Evolutionary conservation across 2,329 filamentous ascomycete species (phyloP), one percentile per base, ranked within the genome.

Genomic region (Clonostachys byssicola): DNA sequence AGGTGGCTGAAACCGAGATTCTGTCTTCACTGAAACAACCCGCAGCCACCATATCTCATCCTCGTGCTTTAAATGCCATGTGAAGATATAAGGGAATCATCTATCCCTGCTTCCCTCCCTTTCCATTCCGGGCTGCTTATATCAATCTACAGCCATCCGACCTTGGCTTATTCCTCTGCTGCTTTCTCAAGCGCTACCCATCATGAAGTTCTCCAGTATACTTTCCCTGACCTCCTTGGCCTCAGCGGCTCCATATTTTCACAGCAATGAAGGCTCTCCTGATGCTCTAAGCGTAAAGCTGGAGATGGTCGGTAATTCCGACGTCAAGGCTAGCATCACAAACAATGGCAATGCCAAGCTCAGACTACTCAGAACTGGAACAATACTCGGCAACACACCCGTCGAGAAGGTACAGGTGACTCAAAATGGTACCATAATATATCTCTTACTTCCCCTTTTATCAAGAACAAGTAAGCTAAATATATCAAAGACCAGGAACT

Each of bases 351-450:
- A 60, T 44, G 60, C 61, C 45, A 60, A 63, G 47, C 53, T 78
- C 49, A 74, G 73, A 57, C 53, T 78, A 34, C 59, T 78, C 49
- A 77, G 70, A 64, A 68, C 67, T 38, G 74, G 74, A 30, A 73
- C 71, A 23, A 67, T 78, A 53, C 59, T 77, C 18, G 74, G 75
- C 53, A 62, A 65, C 41, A 57, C 64, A 6, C 65, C 73, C 4
- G 68, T 77, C 12, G 69, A 78, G 64, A 77, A 76, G 62, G 67
- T 74, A 35, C 57, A 66, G 40, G 59, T 78, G 42, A 72, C 66
- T 60, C 63, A 68, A 42, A 64, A 64, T 39, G 61, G 69, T 70
- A 64, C 56, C 67, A 63, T 34, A 40, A 3, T 34, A 4, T 13
- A 5, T 33, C 17, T 14, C 18, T 23, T 30, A 9, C 6, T 5